These are phyloP conservation scores for Uncinocarpus reesii DNA, from an alignment of 2,329 filamentous ascomycete genomes.

Conservation along the genomic window DNA sequence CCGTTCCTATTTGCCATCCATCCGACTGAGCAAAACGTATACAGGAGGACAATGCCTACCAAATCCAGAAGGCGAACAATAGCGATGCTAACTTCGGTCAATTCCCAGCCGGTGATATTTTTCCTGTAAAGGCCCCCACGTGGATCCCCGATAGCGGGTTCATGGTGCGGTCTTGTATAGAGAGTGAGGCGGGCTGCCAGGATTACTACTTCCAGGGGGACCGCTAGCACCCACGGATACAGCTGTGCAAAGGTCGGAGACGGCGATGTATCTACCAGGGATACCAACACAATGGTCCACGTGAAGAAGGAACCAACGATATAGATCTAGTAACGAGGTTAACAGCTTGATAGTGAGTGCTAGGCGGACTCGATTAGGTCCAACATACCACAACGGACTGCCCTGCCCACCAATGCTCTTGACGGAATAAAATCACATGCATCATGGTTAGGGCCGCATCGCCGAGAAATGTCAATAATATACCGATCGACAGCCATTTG, in stretches of 20 bases:
- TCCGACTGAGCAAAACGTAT: constrained; percentile 42
- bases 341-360: constrained; percentile 9
- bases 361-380: not conserved
- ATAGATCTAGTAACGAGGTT: constrained; percentile 56
- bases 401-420: constrained; percentile 71
- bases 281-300: constrained; percentile 75
- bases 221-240: constrained; percentile 62
- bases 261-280: constrained; percentile 70
- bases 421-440: constrained; percentile 58
- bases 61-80: constrained; percentile 59
- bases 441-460: constrained; percentile 63
- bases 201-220: constrained; percentile 64
- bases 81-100: constrained; percentile 44
- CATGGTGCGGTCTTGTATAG: constrained; percentile 57
- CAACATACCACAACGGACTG: constrained; percentile 60
- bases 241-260: constrained; percentile 73
- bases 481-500: constrained; percentile 59
- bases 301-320: constrained; percentile 75
- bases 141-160: constrained; percentile 46
- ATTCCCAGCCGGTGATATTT: constrained; percentile 36
- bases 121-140: constrained; percentile 34
- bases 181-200: constrained; percentile 58
- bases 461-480: constrained; percentile 64
- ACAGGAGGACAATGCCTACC: constrained; percentile 50
- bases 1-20: constrained; percentile 34